Evolutionary conservation across 805 yeast genomes (phyloP).

Genomic region (Ogataea haglerorum): DNA sequence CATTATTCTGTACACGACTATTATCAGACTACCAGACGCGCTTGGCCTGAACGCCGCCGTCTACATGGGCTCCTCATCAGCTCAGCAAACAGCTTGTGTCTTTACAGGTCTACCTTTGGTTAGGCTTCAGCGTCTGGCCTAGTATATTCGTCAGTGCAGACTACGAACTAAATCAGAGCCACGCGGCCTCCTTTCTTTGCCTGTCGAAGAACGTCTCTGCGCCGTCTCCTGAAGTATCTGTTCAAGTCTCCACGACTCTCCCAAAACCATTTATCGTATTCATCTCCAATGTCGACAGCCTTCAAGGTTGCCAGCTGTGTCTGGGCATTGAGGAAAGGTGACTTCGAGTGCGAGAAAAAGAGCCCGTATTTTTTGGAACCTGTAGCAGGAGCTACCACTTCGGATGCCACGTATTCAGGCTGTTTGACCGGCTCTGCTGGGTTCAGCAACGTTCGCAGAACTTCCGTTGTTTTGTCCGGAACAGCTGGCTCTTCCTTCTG

Average conservation of each 20-base stretch:
- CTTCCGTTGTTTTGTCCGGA: conserved; percentile 39
- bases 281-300: conserved; percentile 29
- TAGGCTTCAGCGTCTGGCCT: too few relatives aligned
- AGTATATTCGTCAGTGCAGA: neutral
- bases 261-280: conserved; percentile 78
- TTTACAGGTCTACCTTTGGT: too few relatives aligned
- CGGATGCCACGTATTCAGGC: conserved; percentile 40
- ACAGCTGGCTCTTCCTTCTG: conserved; percentile 25
- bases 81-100: too few relatives aligned
- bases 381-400: conserved; percentile 14
- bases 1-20: conserved; percentile 5
- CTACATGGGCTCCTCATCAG: too few relatives aligned
- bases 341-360: conserved; percentile 81
- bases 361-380: conserved; percentile 43
- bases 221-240: conserved; percentile 67
- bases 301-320: conserved; percentile 66
- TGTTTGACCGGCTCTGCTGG: conserved; percentile 34
- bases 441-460: conserved; percentile 57
- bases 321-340: conserved; percentile 86
- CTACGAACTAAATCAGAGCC: conserved; percentile 5
- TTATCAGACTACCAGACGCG: neutral
- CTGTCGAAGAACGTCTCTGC: conserved; percentile 67
- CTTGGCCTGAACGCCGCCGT: too few relatives aligned
- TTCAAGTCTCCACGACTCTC: conserved; percentile 77
- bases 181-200: conserved; percentile 34